A percentile compares a stretch with the other conserved stretches of the same genome.
These are phyloP conservation scores for Aspergillus thermomutatus DNA, from an alignment of 2,329 filamentous ascomycete species.

Conservation along the genomic window DNA sequence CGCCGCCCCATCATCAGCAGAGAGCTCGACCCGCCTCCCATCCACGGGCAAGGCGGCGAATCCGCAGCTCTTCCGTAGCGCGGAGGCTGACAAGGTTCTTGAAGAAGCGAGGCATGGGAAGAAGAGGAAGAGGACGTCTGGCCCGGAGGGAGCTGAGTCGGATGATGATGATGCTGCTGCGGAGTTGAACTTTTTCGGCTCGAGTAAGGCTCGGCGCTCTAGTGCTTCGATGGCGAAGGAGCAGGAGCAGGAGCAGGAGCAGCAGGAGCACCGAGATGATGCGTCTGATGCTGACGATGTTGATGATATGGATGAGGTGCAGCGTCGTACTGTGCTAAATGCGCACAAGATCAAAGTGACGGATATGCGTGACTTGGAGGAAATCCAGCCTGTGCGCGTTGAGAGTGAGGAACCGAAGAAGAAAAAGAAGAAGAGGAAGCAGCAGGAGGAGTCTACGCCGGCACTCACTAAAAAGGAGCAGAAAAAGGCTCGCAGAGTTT, in stretches of 20 bases:
- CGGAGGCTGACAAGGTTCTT: conserved; percentile 26
- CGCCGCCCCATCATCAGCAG: conserved; percentile 22
- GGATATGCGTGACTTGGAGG: conserved; percentile 58
- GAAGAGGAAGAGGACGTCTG: conserved; percentile 37
- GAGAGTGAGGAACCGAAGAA: conserved; percentile 38
- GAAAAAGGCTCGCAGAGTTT: conserved; percentile 57
- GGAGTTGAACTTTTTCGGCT: conserved; percentile 38
- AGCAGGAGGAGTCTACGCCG: conserved; percentile 42
- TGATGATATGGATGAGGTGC: conserved; percentile 58
- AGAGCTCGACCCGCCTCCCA: conserved; percentile 30
- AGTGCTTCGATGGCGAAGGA: conserved; percentile 11
- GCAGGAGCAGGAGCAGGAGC: conserved; percentile 14
- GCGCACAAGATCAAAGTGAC: conserved; percentile 83
- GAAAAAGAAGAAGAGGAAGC: conserved; percentile 58
- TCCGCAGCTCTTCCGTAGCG: conserved; percentile 36
- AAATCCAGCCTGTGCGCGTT: conserved; percentile 24
- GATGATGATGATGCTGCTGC: conserved; percentile 22
- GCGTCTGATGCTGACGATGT: conserved; percentile 22
- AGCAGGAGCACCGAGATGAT: conserved; percentile 17
- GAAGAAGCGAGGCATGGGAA: conserved; percentile 25
- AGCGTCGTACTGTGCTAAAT: conserved; percentile 70
- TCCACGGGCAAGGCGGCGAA: conserved; percentile 40
- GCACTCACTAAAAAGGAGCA: conserved; percentile 46
- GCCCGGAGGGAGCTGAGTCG: conserved; percentile 13
- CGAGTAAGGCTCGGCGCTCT: conserved; percentile 24